Base-by-base conservation (phyloP, 768 basidiomycete genomes). In the Amanita exitialis region DNA sequence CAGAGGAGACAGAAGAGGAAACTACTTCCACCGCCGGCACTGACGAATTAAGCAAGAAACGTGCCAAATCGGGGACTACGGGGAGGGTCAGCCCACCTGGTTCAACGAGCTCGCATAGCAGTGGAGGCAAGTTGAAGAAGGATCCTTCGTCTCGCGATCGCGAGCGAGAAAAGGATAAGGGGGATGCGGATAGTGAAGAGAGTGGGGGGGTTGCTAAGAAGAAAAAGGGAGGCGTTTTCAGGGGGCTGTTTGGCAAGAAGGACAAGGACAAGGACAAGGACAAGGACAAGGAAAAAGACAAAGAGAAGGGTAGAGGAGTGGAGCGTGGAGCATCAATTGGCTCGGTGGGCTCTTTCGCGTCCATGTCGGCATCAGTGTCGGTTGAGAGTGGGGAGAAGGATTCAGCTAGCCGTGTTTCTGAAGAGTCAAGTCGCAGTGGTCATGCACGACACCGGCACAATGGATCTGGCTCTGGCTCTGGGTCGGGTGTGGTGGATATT, bases 241-340 rank as follows among this genome's bases (percentile, higher is more conserved):
- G 81, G 12, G 74, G 82, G 0, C 59, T 97, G 44, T 95, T 95
- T 62, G 75, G 76, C 15, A 83, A 80, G 66, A 92, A 86, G 64
- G 80, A 87, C 59, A 88, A 84, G 67, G 72, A 74, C 57, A 82
- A 82, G 62, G 82, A 80, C 46, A 83, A 83, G 60, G 74, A 76
- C 38, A 80, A 80, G 62, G 69, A 68, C 32, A 92, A 86, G 64
- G 80, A 87, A 58, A 88, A 84, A 67, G 72, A 74, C 57, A 82
- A 82, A 62, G 82, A 80, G 44, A 83, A 83, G 60, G 74, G 75
- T 42, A 80, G 80, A 62, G 69, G 64, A n/a, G 39, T 43, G n/a
- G 50, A 51, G 23, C 20, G 50, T 16, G 50, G 43, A 2, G 10
- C 18, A 1, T 51, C 50, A 46, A 71, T 63, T 28, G 46, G 64